Evolutionary conservation across 441 rosid genomes (phyloP), one percentile per base, ranked within the genome.

Genomic region (Gossypium davidsonii): DNA sequence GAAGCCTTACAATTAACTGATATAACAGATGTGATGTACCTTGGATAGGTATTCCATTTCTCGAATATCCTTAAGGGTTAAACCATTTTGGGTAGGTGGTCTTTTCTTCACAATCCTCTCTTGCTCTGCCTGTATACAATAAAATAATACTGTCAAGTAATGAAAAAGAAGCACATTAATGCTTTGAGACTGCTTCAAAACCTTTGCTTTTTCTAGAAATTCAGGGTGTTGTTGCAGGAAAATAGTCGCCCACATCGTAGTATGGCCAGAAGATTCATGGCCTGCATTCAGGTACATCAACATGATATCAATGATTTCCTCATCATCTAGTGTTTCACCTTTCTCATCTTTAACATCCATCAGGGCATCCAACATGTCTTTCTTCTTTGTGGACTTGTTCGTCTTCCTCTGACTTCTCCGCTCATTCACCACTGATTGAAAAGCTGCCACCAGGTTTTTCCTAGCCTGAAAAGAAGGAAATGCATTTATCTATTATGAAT

Each of bases 261-360:
- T 82, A 76, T 94, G 98, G 9, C 89, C 98, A 1, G 97, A 94
- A 53, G 98, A 92, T 81, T 92, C 97, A 73, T 94, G 97, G 70
- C 97, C 97, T 0, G 94, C 97, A 81, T 92, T 92, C 65, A 94
- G 79, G 78, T 94, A 94, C 97, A 90, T 92, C 34, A 94, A 10
- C 67, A 90, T 63, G 26, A 94, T 60, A 67, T 94, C 97, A 15
- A 91, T 87, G 75, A 92, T 88, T 39, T 94, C 97, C 66, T 92
- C 87, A 0, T 92, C 86, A 0, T 76, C 82, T 73, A 94, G 78
- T 77, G 72, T 81, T 76, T 83, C 80, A 44, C 95, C 90, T 1
- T 87, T 82, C 73, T 89, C 97, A 74, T 92, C 97, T 69, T 85
- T 77, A 39, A 78, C 89, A 65, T 83, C 87, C 48, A 94, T 68